Conservation (phyloP, 2,329 filamentous ascomycete species). For the Venturia oleaginea region DNA sequence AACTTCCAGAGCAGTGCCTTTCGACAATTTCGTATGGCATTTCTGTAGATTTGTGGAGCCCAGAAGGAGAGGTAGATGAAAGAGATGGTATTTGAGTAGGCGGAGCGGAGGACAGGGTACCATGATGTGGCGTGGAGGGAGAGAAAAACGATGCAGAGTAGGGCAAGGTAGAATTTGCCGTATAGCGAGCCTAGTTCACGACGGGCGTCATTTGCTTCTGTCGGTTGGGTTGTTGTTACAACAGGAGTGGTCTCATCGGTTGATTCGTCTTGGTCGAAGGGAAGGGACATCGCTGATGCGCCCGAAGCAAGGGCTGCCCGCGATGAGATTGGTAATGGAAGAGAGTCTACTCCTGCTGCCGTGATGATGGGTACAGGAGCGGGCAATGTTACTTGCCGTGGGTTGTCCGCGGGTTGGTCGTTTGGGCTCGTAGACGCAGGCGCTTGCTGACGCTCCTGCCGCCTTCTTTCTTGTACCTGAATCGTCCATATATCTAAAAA, state of each 20-base stretch:
- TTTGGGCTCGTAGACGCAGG: slow-evolving; percentile 19
- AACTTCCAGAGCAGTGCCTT: slow-evolving; percentile 89
- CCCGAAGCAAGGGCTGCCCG: slow-evolving; percentile 32
- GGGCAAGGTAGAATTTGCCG: slow-evolving; percentile 51
- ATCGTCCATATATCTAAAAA: slow-evolving; percentile 59
- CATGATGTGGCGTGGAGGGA: slow-evolving; percentile 51
- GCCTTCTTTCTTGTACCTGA: slow-evolving; percentile 43
- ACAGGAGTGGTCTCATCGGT: slow-evolving; percentile 23
- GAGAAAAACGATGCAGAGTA: slow-evolving; percentile 49
- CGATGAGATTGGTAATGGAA: slow-evolving; percentile 45
- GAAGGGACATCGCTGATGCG: slow-evolving; percentile 48
- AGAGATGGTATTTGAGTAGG: slow-evolving; percentile 54
- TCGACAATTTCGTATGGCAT: slow-evolving; percentile 81
- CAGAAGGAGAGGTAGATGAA: slow-evolving; percentile 83
- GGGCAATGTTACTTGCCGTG: slow-evolving; percentile 17
- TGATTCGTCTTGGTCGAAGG: slow-evolving; percentile 46
- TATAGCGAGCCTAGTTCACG: slow-evolving; percentile 50
- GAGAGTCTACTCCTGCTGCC: slow-evolving; percentile 25
- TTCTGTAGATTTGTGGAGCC: slow-evolving; percentile 85
- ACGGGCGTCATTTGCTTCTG: slow-evolving; percentile 22
- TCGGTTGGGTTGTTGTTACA: slow-evolving; percentile 23
- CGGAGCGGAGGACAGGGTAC: slow-evolving; percentile 41
- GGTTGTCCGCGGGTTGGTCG: background rate
- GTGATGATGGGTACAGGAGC: slow-evolving; percentile 18
- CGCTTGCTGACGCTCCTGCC: slow-evolving; percentile 35